Evolutionary conservation across 306 rosid genomes (phyloP).

Genomic region (Aeschynomene evenia): DNA sequence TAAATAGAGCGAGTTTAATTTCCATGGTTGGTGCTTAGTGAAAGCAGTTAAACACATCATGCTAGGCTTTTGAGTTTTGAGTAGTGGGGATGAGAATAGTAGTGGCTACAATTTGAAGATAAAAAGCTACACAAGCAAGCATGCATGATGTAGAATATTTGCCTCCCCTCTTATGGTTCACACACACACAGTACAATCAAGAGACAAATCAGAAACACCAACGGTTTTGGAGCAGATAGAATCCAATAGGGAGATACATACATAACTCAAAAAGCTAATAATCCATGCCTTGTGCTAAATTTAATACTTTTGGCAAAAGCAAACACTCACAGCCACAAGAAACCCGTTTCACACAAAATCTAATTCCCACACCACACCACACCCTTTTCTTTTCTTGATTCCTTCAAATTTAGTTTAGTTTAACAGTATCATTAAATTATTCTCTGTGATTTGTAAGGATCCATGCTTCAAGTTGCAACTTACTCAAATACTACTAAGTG

Average conservation of each 20-base stretch:
- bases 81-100: conserved; percentile 11
- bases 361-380: background rate
- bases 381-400: conserved; percentile 17
- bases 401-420: conserved; percentile 16
- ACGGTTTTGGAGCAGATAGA: conserved; percentile 35
- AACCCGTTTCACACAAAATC: conserved; percentile 31
- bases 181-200: conserved; percentile 24
- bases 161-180: conserved; percentile 26
- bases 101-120: conserved; percentile 38
- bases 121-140: background rate
- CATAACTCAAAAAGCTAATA: background rate
- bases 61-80: background rate
- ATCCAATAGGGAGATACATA: conserved; percentile 39
- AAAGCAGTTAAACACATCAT: background rate
- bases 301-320: conserved; percentile 28
- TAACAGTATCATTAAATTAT: no score
- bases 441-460: conserved; percentile 6
- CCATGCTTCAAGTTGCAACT: conserved; percentile 33
- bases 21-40: conserved; percentile 17
- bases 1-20: no score
- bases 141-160: conserved; percentile 30
- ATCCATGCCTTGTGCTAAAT: conserved; percentile 22
- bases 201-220: conserved; percentile 25
- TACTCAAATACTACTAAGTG: conserved; percentile 25
- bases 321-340: conserved; percentile 35